Base-by-base conservation (phyloP, 2,329 filamentous ascomycete genomes). In the Nannizziopsis arthrosporioides region DNA sequence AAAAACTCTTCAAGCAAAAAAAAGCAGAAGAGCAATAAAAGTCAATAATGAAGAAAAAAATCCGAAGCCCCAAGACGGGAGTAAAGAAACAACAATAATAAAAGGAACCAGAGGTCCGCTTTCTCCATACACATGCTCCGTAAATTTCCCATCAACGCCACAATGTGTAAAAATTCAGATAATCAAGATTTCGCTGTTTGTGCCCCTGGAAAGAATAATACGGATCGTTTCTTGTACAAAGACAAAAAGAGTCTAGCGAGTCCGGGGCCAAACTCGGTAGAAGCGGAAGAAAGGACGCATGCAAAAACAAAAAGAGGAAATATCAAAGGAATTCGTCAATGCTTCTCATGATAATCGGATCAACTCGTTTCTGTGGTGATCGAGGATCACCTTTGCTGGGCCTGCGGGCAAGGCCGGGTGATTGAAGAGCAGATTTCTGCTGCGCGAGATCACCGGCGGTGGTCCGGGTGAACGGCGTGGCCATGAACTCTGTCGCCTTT, bases 301-400 rank as follows among this genome's bases (percentile, higher is more conserved):
- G 34, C 40, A 41, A 41, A 53, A 53, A 50, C n/a, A 30, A 49
- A 43, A 41, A 42, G 27, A 50, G 44, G 47, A 51, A 51, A 37
- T 5, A 11, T 65, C 61, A 69, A 52, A 69, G 59, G 56, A 69
- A 68, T 59, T 69, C 67, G 53, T 69, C 66, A 58, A 69, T 69
- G 54, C 62, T 69, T 59, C 66, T 65, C 65, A 68, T 67, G 50
- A 69, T 67, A 46, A 68, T 51, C 17, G 62, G 60, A 50, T 68
- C 66, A 15, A 57, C 57, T 35, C 63, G 59, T 41, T 60, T 59
- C 11, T 65, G 63, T 34, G 66, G 66, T n/a, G 66, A 69, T 45
- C 66, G 57, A 22, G 66, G 66, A 55, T 69, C 66, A 6, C 57
- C 57, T 22, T 57, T 50, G 50, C 37, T 49, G 2, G 41, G 42